phyloP scores from a whole-genome alignment of 31 red algal genomes.

The Pterothamnion heteromorphum region DNA sequence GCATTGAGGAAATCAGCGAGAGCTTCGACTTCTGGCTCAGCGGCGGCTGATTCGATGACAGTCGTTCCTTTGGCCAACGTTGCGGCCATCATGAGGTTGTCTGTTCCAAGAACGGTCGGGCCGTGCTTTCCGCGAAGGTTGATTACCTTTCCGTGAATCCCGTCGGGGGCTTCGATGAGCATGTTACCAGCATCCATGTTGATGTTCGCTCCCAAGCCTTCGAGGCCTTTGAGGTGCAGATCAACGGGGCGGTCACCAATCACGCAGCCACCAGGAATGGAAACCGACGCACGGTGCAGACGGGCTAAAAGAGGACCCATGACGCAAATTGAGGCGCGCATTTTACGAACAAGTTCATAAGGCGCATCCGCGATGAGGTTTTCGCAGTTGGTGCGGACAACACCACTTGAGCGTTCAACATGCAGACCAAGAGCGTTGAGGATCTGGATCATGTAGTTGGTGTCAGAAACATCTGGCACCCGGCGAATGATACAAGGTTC shows the following conservation, averaged over 20 bases:
- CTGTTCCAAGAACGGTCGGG: slow-evolving; percentile 1
- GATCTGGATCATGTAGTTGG: background rate
- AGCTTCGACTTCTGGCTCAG: background rate
- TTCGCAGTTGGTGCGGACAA: background rate
- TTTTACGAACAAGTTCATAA: background rate
- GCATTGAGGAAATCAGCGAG: background rate
- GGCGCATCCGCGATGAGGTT: background rate
- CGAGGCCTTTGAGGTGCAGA: background rate
- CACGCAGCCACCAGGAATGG: background rate
- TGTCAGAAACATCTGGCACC: background rate
- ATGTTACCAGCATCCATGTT: background rate
- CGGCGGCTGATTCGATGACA: background rate
- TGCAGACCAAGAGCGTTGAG: background rate
- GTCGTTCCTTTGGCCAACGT: background rate
- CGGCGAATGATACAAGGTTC: background rate
- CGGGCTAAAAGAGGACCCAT: background rate
- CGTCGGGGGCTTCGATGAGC: background rate
- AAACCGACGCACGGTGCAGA: background rate
- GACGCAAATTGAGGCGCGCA: background rate
- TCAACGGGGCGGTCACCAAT: background rate
- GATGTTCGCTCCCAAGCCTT: background rate
- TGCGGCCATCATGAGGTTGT: background rate
- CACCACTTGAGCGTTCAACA: background rate
- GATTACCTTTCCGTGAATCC: background rate
- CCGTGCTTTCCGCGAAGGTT: background rate